A percentile compares a stretch with the other conserved stretches of the same genome.
phyloP scores from a whole-genome alignment of 768 basidiomycete genomes.

The Lanmaoa rubissima region DNA sequence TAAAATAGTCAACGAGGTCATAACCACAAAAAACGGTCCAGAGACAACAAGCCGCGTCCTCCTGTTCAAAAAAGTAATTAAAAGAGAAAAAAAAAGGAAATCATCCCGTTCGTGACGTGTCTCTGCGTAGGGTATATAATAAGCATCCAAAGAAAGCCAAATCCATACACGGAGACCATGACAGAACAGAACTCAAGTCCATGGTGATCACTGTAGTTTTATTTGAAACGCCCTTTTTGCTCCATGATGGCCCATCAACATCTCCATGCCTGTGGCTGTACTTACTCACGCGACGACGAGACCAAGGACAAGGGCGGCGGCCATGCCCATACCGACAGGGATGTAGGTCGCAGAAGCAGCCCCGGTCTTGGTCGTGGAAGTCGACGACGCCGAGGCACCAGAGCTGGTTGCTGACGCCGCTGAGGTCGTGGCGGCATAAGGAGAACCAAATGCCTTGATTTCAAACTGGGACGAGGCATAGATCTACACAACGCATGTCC shows the following conservation, averaged over 20 bases:
- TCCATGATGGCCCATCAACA: not conserved
- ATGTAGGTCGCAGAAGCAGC: slow-evolving; percentile 20
- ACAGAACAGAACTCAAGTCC: slow-evolving; percentile 1
- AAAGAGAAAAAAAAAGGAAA: too few relatives aligned
- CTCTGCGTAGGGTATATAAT: slow-evolving; percentile 20
- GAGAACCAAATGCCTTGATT: slow-evolving; percentile 54
- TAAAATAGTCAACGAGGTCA: not conserved
- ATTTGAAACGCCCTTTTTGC: not conserved
- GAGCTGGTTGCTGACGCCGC: slow-evolving; percentile 24
- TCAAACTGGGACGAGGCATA: slow-evolving; percentile 61
- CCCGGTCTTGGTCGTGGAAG: slow-evolving; percentile 9
- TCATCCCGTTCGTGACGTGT: not conserved
- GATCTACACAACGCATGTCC: slow-evolving; percentile 37
- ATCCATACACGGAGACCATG: slow-evolving; percentile 1
- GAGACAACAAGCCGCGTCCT: too few relatives aligned
- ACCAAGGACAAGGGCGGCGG: slow-evolving; percentile 26
- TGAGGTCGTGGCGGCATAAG: slow-evolving; percentile 44
- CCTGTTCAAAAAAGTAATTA: too few relatives aligned
- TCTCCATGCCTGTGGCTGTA: not conserved
- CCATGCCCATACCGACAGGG: slow-evolving; percentile 31
- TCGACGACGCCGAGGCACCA: slow-evolving; percentile 16
- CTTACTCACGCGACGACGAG: slow-evolving; percentile 25
- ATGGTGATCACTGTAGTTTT: not conserved
- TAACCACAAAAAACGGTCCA: not conserved
- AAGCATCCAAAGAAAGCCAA: slow-evolving; percentile 2